Conservation (phyloP, 2,329 filamentous ascomycete species). For the Colletotrichum eremochloae region DNA sequence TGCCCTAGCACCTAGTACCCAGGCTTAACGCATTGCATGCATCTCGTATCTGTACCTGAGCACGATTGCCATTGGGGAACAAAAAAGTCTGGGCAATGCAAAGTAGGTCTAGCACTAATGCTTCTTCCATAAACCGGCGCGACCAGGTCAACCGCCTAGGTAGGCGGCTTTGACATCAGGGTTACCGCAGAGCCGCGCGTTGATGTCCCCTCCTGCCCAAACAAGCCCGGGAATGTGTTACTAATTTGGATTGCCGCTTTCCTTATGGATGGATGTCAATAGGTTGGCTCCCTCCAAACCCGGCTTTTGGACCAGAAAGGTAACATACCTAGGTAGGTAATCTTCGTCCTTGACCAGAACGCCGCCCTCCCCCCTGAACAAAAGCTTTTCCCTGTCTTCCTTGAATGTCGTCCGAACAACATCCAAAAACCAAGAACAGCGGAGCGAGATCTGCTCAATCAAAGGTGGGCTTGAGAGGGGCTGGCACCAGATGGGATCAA, state of each 20-base stretch:
- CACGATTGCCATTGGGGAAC: not conserved
- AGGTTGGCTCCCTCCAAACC: not conserved
- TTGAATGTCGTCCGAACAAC: conserved; percentile 10
- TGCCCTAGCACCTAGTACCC: not conserved
- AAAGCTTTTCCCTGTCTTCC: not conserved
- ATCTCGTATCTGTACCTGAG: conserved; percentile 25
- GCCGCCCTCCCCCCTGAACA: conserved; percentile 1
- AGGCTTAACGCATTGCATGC: conserved; percentile 18
- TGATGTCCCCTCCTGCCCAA: conserved; percentile 8
- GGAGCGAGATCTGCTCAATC: conserved; percentile 8
- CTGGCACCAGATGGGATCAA: conserved; percentile 15
- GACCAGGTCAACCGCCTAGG: not conserved
- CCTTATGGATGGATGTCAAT: not conserved
- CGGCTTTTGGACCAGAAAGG: not conserved
- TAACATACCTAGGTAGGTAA: not conserved
- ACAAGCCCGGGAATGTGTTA: not conserved
- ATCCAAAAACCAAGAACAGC: not conserved
- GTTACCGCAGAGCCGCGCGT: conserved; percentile 19
- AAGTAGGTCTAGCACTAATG: not conserved
- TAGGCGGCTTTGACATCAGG: not conserved
- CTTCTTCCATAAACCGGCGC: conserved; percentile 17
- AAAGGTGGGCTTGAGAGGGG: conserved; percentile 10
- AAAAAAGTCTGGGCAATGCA: not conserved
- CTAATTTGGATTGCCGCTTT: not conserved
- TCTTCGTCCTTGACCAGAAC: not conserved